phyloP scores from a whole-genome alignment of 441 rosid genomes.

The Gossypium schwendimanii region DNA sequence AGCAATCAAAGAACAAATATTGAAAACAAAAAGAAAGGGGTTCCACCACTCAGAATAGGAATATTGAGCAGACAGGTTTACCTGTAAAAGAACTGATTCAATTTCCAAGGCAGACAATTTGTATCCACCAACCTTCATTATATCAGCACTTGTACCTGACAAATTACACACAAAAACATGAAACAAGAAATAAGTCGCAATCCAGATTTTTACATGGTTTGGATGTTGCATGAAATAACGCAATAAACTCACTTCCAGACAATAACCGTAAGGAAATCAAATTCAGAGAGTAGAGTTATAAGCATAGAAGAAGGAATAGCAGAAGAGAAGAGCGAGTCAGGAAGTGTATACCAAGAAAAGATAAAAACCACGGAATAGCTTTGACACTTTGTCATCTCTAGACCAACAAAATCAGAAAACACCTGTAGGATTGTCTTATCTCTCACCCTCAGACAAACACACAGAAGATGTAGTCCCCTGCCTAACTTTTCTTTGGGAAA shows the following conservation, averaged over 20 bases:
- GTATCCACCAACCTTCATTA: slow-evolving; percentile 97
- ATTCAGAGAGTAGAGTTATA: neutral
- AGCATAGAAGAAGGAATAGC: neutral
- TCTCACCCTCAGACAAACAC: slow-evolving; percentile 3
- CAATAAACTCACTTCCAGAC: neutral
- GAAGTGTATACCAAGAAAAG: neutral
- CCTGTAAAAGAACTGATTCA: slow-evolving; percentile 88
- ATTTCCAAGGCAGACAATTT: slow-evolving; percentile 91
- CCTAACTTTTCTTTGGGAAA: neutral
- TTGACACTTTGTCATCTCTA: neutral
- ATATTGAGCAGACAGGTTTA: slow-evolving; percentile 20
- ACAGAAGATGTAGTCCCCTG: neutral
- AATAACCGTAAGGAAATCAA: neutral
- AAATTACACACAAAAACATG: neutral
- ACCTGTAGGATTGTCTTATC: neutral
- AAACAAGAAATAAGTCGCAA: neutral
- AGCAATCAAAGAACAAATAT: neutral
- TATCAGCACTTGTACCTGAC: slow-evolving; percentile 89
- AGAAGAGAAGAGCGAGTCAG: neutral
- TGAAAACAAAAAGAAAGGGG: neutral
- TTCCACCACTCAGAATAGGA: neutral
- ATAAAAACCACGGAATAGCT: neutral
- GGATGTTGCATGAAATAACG: neutral
- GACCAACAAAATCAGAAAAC: neutral
- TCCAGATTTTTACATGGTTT: neutral